These are phyloP conservation scores for Carpinus fangiana DNA, from an alignment of 306 rosid species.

Conservation along the genomic window DNA sequence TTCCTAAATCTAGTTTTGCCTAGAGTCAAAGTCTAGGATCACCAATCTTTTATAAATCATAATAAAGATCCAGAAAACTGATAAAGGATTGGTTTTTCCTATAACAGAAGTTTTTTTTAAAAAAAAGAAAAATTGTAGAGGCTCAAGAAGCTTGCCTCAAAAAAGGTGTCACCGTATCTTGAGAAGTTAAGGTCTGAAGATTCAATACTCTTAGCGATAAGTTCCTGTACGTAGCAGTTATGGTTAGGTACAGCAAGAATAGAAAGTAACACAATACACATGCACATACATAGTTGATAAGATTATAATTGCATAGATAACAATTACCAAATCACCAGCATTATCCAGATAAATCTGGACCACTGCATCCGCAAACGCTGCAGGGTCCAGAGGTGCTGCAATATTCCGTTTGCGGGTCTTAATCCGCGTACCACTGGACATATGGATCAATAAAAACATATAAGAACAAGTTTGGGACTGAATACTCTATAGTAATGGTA, in stretches of 20 bases:
- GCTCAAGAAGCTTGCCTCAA: slow-evolving; percentile 63
- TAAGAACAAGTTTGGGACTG: not conserved
- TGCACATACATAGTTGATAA: not conserved
- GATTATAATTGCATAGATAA: slow-evolving; percentile 16
- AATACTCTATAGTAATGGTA: not conserved
- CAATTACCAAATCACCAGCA: slow-evolving; percentile 98
- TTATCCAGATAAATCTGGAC: slow-evolving; percentile 99
- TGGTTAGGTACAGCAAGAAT: slow-evolving; percentile 17
- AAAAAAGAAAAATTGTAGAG: not conserved
- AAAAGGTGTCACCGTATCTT: slow-evolving; percentile 98
- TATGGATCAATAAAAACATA: slow-evolving; percentile 11
- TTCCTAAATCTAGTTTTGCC: not conserved
- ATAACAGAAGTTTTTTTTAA: not conserved
- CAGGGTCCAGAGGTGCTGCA: slow-evolving; percentile 99
- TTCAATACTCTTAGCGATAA: slow-evolving; percentile 81
- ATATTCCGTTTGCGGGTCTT: slow-evolving; percentile 99
- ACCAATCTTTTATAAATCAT: not conserved
- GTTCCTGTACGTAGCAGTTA: slow-evolving; percentile 60
- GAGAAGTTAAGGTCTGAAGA: slow-evolving; percentile 93
- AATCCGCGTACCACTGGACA: slow-evolving; percentile 99
- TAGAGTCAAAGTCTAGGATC: not conserved
- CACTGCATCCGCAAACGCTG: slow-evolving; percentile 99
- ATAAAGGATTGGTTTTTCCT: not conserved
- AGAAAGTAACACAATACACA: not conserved
- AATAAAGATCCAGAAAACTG: not conserved